A percentile compares a stretch with the other conserved stretches of the same genome.
Conservation (phyloP, 2,329 filamentous ascomycete species). For the Fonsecaea erecta region DNA sequence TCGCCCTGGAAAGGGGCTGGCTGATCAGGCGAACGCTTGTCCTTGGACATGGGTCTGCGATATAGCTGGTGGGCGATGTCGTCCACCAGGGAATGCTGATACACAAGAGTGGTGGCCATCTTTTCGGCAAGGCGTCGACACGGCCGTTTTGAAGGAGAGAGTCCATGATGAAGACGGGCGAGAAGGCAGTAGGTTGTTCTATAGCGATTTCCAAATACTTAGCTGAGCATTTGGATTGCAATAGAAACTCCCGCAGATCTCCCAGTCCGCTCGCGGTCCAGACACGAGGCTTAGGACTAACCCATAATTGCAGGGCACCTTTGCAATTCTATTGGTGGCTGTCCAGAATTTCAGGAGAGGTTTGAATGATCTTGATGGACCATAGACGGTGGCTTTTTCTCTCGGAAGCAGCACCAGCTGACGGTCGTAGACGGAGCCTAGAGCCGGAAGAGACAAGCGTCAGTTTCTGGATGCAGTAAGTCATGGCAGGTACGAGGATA, state of each 20-base stretch:
- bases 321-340: conserved; percentile 16
- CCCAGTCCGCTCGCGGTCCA: conserved; percentile 9
- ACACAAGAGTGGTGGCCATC: conserved; percentile 27
- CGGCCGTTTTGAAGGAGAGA: conserved; percentile 21
- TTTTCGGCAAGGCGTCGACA: conserved; percentile 5
- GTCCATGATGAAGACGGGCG: conserved; percentile 20
- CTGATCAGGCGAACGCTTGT: conserved; percentile 27
- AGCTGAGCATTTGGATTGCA: conserved; percentile 29
- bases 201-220: conserved; percentile 32
- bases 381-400: background rate
- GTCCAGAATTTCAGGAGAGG: background rate
- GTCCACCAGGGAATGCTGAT: conserved; percentile 17
- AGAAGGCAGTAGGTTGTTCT: conserved; percentile 30
- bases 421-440: background rate
- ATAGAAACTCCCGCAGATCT: conserved; percentile 24
- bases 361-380: conserved; percentile 12
- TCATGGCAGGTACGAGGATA: background rate
- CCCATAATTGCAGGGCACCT: conserved; percentile 24
- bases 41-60: conserved; percentile 29
- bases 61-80: conserved; percentile 4
- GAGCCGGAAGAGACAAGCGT: background rate
- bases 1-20: conserved; percentile 35
- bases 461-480: background rate
- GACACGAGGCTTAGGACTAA: conserved; percentile 21
- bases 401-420: conserved; percentile 3